Evolutionary conservation across 2,329 filamentous ascomycete genomes (phyloP).

Genomic region (Fusarium succisae): DNA sequence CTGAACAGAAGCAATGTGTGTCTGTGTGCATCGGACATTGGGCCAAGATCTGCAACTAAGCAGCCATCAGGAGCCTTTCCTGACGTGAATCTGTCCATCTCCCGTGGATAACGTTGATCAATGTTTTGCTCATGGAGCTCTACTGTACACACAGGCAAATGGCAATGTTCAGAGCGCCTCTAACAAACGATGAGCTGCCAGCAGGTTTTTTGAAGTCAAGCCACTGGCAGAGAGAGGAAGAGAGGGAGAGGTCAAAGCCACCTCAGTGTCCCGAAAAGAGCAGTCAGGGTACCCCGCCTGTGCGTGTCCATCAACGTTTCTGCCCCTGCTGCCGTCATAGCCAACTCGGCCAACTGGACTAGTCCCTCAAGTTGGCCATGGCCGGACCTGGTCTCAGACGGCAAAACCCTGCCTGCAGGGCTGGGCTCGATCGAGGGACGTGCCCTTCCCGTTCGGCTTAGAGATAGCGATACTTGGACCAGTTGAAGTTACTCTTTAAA

Average conservation of each 20-base stretch:
- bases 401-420: constrained; percentile 36
- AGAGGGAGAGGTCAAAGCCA: not conserved
- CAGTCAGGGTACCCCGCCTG: constrained; percentile 20
- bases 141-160: not conserved
- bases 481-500: constrained; percentile 17
- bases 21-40: constrained; percentile 8
- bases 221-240: not conserved
- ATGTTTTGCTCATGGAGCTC: not conserved
- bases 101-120: constrained; percentile 17
- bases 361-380: constrained; percentile 32
- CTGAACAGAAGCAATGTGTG: constrained; percentile 17
- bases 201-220: constrained; percentile 22
- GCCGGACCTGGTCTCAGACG: constrained; percentile 23
- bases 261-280: not conserved
- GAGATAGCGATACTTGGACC: constrained; percentile 24
- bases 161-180: not conserved
- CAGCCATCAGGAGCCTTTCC: constrained; percentile 16
- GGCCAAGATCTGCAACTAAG: constrained; percentile 25
- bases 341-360: constrained; percentile 27
- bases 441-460: constrained; percentile 38
- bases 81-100: constrained; percentile 26
- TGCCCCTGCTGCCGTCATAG: constrained; percentile 18
- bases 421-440: constrained; percentile 32
- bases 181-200: not conserved
- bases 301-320: constrained; percentile 32